Percentiles rank a stretch among this genome's conserved stretches.
Conservation (phyloP, 75 land plant genomes). For the Cupressus sempervirens region DNA sequence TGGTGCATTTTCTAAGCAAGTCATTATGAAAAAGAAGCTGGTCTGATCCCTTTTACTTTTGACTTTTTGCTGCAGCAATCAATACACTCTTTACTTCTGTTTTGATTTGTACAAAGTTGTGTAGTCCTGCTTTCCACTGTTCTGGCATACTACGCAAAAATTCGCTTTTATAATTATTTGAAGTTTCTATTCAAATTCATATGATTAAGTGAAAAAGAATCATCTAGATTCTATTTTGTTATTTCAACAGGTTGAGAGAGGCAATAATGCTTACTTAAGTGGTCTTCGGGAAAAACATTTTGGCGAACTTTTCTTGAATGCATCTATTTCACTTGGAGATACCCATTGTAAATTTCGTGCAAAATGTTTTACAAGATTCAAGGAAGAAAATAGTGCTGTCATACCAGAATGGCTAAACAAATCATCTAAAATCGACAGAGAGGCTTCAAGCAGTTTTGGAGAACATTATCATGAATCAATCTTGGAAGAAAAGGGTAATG, state of each 20-base stretch:
- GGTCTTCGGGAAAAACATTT: constrained; percentile 92
- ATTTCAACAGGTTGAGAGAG: constrained; percentile 74
- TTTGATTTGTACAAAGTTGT: background rate
- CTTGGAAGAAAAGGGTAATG: constrained; percentile 2
- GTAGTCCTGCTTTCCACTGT: background rate
- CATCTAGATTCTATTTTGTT: background rate
- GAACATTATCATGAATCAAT: background rate
- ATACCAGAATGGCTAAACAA: background rate
- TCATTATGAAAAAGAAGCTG: background rate
- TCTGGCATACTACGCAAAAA: background rate
- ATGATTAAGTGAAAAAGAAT: background rate
- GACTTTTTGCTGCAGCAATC: background rate
- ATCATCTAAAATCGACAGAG: background rate
- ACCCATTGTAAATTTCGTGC: background rate
- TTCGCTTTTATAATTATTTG: background rate
- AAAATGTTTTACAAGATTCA: background rate
- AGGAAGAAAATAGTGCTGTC: background rate
- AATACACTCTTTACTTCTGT: background rate
- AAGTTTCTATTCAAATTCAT: background rate
- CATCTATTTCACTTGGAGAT: constrained; percentile 36
- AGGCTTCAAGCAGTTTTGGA: background rate
- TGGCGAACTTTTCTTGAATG: constrained; percentile 91
- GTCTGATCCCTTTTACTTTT: background rate
- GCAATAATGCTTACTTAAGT: constrained; percentile 63
- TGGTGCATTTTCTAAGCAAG: background rate